These are phyloP conservation scores for Tritrichomonas foetus DNA, from an alignment of 208 protist species.

Conservation along the genomic window DNA sequence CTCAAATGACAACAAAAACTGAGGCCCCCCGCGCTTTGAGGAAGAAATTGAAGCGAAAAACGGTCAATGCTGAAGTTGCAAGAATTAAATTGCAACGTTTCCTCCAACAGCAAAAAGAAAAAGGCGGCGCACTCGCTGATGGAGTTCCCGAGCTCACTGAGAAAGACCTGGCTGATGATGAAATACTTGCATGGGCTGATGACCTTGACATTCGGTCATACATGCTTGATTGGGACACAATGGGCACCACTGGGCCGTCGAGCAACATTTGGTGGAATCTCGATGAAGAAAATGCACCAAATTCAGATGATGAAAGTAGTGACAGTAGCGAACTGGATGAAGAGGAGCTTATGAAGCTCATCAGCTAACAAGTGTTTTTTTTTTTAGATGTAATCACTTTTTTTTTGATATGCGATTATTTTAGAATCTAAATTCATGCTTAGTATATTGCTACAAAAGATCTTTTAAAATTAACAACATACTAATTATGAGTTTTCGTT, in stretches of 20 bases:
- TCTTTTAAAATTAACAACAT: no score
- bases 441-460: no score
- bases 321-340: not conserved
- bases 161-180: not conserved
- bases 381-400: no score
- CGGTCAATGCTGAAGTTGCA: not conserved
- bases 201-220: not conserved
- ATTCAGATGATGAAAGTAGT: not conserved
- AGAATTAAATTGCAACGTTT: not conserved
- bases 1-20: constrained; percentile 1
- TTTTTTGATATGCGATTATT: no score
- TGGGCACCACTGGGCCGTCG: not conserved
- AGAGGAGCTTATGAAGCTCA: not conserved
- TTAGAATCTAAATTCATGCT: no score
- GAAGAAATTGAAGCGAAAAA: not conserved
- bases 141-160: not conserved
- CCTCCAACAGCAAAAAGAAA: not conserved
- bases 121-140: not conserved
- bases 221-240: not conserved
- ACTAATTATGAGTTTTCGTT: no score
- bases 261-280: not conserved
- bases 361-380: not conserved
- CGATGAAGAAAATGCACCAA: not conserved
- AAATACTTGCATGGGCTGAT: not conserved
- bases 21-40: not conserved